Evolutionary conservation across 345 rosid species (phyloP), one percentile per base, ranked within the genome.

Genomic region (Populus ilicifolia): DNA sequence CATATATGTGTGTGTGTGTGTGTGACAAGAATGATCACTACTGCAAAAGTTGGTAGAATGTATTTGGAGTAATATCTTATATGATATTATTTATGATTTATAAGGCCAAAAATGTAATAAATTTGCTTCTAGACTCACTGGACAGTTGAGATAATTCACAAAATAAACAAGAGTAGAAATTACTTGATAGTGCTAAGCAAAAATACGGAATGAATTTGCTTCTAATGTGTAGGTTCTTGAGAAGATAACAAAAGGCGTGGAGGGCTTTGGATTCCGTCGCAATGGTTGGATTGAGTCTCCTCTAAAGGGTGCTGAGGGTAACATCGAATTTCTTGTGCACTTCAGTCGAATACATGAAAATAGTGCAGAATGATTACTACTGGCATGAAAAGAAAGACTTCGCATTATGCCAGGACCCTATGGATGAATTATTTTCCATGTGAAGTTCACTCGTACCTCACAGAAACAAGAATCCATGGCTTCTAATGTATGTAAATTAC

Each of bases 221-320:
- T 78, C 36, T 21, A 9, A 41, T 33, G 1, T 78, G 70, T 62
- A 94, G 98, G 98, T 96, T 82, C 93, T 89, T 70, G 94, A 90
- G 73, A 93, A 80, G 84, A 90, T 93, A 66, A 89, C 88, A 62
- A 83, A 84, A 29, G 97, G 99, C 33, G 94, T 96, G 5, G 92
- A 92, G 82, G 80, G 79, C 8, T 91, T 84, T 10, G 97, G 97
- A 44, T 93, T 93, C 76, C 79, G 79, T 79, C 88, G 75, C 81
- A 88, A 88, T 77, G 99, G 94, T 13, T 91, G 89, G 89, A 92
- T 93, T 0, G 98, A 91, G 81, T 96, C 97, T 80, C 99, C 98
- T 54, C 54, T 96, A 36, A 93, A 92, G 85, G 99, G 98, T 2
- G 94, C 97, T 0, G 97, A 92, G 79, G 99, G 98, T 48, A 93